phyloP scores from a whole-genome alignment of 1,284 basidiomycete species.

The Schizophyllum amplum region DNA sequence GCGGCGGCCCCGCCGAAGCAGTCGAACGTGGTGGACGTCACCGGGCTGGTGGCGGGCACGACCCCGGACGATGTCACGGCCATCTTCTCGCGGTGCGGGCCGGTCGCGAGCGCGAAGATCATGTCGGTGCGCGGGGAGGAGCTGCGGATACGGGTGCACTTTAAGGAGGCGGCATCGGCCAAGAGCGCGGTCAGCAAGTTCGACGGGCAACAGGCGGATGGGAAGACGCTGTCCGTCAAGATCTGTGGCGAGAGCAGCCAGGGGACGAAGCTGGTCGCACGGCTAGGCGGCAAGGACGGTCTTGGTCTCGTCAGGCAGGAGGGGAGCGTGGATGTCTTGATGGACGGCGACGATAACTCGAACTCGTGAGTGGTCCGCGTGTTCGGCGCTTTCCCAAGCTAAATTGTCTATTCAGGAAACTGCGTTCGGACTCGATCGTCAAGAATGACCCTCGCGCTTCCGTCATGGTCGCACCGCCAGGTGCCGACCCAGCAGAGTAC shows the following conservation, averaged over 20 bases:
- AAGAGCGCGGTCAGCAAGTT: constrained; percentile 65
- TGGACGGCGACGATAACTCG: constrained; percentile 31
- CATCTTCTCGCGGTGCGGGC: constrained; percentile 76
- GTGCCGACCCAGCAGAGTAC: constrained; percentile 51
- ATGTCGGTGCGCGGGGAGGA: constrained; percentile 32
- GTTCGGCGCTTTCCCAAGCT: constrained; percentile 1
- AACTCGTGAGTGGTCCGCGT: constrained; percentile 47
- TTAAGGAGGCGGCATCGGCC: constrained; percentile 60
- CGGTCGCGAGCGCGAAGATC: constrained; percentile 49
- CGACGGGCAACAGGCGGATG: constrained; percentile 76
- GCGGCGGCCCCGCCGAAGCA: constrained; percentile 39
- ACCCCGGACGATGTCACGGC: constrained; percentile 79
- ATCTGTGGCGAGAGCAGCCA: constrained; percentile 49
- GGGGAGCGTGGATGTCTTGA: constrained; percentile 62
- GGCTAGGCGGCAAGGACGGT: constrained; percentile 47
- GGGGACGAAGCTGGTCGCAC: constrained; percentile 43
- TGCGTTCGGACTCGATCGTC: constrained; percentile 76
- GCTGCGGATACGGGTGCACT: constrained; percentile 65
- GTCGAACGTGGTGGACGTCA: constrained; percentile 70
- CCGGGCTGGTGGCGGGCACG: constrained; percentile 69
- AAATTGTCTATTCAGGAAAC: constrained; percentile 49
- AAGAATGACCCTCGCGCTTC: constrained; percentile 60
- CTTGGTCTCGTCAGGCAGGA: constrained; percentile 50
- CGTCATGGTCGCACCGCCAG: constrained; percentile 64
- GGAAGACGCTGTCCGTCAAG: constrained; percentile 59